phyloP scores from a whole-genome alignment of 257 asterid species.

The Gynochthodes officinalis region DNA sequence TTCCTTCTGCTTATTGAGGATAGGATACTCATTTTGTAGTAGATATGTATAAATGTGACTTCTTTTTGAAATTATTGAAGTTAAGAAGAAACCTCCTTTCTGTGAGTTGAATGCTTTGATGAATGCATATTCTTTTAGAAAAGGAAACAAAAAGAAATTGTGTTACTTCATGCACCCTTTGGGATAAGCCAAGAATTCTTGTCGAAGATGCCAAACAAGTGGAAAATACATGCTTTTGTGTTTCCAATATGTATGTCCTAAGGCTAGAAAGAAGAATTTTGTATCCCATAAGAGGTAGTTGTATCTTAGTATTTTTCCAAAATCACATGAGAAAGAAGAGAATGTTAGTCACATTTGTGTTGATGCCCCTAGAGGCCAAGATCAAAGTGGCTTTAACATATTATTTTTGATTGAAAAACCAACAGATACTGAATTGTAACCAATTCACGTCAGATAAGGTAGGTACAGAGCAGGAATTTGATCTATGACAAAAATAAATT shows the following conservation, averaged over 20 bases:
- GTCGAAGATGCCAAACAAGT: background rate
- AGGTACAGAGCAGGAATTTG: background rate
- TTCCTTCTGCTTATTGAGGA: background rate
- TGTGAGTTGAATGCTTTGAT: too few species aligned
- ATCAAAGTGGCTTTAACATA: too few species aligned
- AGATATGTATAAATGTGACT: background rate
- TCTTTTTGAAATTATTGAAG: background rate
- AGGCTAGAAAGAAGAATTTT: too few species aligned
- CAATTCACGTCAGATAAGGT: background rate
- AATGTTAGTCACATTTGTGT: too few species aligned
- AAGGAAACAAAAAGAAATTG: background rate
- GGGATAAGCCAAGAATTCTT: background rate
- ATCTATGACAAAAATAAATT: background rate
- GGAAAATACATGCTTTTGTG: too few species aligned
- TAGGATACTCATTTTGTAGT: background rate
- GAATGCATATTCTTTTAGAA: background rate
- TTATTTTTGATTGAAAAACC: too few species aligned
- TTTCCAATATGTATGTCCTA: too few species aligned
- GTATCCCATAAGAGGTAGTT: too few species aligned
- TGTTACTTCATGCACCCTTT: background rate
- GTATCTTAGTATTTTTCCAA: too few species aligned
- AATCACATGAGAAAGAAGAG: too few species aligned
- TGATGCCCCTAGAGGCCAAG: too few species aligned
- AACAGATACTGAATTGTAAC: background rate
- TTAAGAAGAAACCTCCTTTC: too few species aligned